These are phyloP conservation scores for Mucor circinelloides DNA, from an alignment of 371 early-diverging fungal genomes.

Conservation along the genomic window DNA sequence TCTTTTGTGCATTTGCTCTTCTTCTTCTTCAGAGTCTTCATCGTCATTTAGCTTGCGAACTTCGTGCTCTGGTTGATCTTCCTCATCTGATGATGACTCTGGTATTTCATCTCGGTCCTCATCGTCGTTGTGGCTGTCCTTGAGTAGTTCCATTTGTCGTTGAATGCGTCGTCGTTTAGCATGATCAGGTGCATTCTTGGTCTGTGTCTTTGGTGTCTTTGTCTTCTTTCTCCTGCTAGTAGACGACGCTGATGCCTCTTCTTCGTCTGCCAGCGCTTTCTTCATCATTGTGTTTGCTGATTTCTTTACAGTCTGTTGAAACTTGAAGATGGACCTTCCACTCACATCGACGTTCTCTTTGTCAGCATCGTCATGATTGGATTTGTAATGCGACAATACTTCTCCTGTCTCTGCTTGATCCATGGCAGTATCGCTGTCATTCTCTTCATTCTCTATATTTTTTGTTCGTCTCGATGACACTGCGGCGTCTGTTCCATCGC, in stretches of 20 bases:
- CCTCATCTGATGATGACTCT: conserved; percentile 32
- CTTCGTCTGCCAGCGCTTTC: conserved; percentile 26
- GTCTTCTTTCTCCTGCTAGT: conserved; percentile 2
- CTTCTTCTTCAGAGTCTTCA: conserved; percentile 36
- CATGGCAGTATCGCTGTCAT: conserved; percentile 6
- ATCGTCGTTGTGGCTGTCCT: conserved; percentile 16
- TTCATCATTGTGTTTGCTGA: conserved; percentile 38
- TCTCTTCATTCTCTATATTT: not conserved
- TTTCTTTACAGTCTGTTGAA: conserved; percentile 27
- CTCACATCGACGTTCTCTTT: conserved; percentile 37
- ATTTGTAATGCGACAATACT: conserved; percentile 7
- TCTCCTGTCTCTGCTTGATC: conserved; percentile 20
- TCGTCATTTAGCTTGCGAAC: conserved; percentile 23
- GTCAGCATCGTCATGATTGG: conserved; percentile 19
- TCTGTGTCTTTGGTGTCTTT: conserved; percentile 3
- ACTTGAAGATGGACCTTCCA: conserved; percentile 42
- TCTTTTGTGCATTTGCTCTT: conserved; percentile 23
- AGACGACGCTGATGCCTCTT: conserved; percentile 7
- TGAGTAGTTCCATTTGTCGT: conserved; percentile 32
- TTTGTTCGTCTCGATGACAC: not conserved
- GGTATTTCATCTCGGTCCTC: conserved; percentile 23
- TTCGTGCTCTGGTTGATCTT: conserved; percentile 16
- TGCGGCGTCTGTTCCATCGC: not conserved
- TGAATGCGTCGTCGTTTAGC: conserved; percentile 32
- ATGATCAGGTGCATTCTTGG: conserved; percentile 18